Conservation (phyloP, 2,329 filamentous ascomycete genomes). For the Fusarium avenaceum region DNA sequence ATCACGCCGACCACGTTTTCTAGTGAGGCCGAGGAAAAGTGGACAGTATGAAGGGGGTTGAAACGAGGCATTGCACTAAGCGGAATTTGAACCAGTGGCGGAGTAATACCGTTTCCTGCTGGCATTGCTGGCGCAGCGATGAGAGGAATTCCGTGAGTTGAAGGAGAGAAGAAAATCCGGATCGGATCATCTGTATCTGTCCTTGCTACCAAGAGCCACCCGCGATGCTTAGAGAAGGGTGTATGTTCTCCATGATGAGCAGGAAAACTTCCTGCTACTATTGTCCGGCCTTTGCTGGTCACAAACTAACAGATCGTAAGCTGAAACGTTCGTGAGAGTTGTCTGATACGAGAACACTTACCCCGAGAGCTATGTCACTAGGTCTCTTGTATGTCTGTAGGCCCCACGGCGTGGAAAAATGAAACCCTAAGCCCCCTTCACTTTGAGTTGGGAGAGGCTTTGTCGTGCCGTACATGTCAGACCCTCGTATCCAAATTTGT, state of each 20-base stretch:
- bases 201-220: neutral
- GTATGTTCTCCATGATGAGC: neutral
- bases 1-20: neutral
- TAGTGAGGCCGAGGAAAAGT: constrained; percentile 5
- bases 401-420: constrained; percentile 13
- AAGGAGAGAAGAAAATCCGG: neutral
- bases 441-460: neutral
- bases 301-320: constrained; percentile 2
- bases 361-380: constrained; percentile 18
- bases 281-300: neutral
- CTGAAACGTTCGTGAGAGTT: accelerated
- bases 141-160: constrained; percentile 3
- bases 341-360: neutral
- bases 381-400: constrained; percentile 13
- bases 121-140: neutral
- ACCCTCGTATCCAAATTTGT: constrained; percentile 28
- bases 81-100: neutral
- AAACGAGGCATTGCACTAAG: neutral
- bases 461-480: neutral
- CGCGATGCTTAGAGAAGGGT: neutral
- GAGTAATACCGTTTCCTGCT: accelerated
- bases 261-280: constrained; percentile 11
- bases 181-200: neutral
- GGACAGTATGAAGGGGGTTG: neutral
- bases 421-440: neutral